Evolutionary conservation across 2,329 filamentous ascomycete species (phyloP).

Genomic region (Fusarium sp.): DNA sequence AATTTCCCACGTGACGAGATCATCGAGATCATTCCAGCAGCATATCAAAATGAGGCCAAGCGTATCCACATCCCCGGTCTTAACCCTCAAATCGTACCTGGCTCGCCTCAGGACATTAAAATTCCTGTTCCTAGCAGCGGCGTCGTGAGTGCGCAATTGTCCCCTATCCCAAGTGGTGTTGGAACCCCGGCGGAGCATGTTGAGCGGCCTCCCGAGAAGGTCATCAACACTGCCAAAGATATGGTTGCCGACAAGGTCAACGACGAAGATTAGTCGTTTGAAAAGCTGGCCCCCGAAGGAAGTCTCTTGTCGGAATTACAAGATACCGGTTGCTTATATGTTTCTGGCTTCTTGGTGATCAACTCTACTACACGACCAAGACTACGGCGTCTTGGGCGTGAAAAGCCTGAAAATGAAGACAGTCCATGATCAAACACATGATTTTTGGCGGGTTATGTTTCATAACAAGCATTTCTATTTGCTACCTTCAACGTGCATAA

Average conservation of each 20-base stretch:
- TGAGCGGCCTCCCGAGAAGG: constrained; percentile 59
- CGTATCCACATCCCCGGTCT: constrained; percentile 84
- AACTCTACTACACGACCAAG: background rate
- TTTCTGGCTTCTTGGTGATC: background rate
- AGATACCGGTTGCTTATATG: background rate
- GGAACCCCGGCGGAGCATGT: constrained; percentile 58
- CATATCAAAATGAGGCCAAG: constrained; percentile 96
- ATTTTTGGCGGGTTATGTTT: constrained; percentile 13
- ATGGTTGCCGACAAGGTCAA: constrained; percentile 64
- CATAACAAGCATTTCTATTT: background rate
- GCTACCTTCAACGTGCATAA: constrained; percentile 17
- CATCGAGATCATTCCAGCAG: constrained; percentile 97
- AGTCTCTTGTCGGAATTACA: background rate
- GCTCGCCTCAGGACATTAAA: constrained; percentile 82
- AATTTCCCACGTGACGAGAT: constrained; percentile 97
- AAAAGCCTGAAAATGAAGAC: constrained; percentile 31
- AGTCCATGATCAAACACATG: constrained; percentile 34
- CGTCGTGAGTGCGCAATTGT: constrained; percentile 52
- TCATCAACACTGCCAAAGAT: constrained; percentile 62
- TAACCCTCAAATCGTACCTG: constrained; percentile 75
- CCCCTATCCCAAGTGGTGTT: constrained; percentile 60
- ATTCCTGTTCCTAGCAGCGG: constrained; percentile 73
- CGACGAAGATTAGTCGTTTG: constrained; percentile 58
- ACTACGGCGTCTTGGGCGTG: constrained; percentile 8
- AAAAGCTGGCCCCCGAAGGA: background rate